Conservation (phyloP, 768 basidiomycete genomes). For the Leucocoprinus leucothites region DNA sequence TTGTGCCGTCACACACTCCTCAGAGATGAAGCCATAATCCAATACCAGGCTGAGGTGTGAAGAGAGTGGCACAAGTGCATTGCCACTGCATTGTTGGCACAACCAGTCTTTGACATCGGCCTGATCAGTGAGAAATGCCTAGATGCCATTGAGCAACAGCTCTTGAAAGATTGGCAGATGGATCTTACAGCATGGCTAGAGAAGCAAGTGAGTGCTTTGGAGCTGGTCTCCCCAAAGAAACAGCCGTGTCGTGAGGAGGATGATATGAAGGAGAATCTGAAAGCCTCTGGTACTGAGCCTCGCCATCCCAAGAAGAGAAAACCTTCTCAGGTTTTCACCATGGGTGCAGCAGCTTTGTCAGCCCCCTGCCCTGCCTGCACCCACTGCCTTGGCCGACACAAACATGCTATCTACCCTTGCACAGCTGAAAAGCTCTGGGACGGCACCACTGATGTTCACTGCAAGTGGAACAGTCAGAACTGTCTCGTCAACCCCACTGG, state of each 20-base stretch:
- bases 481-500: conserved; percentile 12
- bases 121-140: neutral
- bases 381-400: neutral
- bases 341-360: neutral
- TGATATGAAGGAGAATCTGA: neutral
- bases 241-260: neutral
- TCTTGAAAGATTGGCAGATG: neutral
- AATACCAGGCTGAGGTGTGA: neutral
- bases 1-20: neutral
- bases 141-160: neutral
- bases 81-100: neutral
- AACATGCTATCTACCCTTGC: neutral
- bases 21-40: neutral
- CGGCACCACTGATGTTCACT: neutral
- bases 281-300: neutral
- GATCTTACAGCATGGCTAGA: neutral
- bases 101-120: neutral
- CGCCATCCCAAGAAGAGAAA: neutral
- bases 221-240: neutral
- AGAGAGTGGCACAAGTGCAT: neutral
- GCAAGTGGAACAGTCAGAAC: neutral
- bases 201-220: neutral
- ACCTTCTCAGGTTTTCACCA: neutral
- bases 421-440: neutral
- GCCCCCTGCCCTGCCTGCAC: neutral